phyloP scores from a whole-genome alignment of 345 rosid species.

The Geranium brycei region DNA sequence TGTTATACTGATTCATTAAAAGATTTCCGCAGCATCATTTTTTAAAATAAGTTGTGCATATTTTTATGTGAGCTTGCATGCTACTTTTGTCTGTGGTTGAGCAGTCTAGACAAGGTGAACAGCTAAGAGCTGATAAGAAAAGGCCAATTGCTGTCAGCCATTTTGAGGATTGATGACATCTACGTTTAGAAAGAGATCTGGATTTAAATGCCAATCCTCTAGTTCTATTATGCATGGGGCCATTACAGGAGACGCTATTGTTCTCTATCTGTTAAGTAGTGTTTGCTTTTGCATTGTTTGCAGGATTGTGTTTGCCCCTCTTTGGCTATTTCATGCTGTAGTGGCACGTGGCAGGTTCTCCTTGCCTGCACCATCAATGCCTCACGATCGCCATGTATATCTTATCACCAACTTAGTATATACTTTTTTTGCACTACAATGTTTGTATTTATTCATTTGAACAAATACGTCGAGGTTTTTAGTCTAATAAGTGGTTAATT shows the following conservation, averaged over 20 bases:
- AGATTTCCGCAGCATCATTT: no score
- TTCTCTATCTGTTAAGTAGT: no score
- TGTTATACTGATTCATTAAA: no score
- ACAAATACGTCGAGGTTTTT: neutral
- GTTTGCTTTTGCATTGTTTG: conserved; percentile 4
- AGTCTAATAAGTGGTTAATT: neutral
- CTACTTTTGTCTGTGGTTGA: no score
- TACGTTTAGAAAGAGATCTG: neutral
- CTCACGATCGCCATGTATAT: conserved; percentile 65
- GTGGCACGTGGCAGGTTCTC: conserved; percentile 86
- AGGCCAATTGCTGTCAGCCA: neutral
- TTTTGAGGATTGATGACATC: neutral
- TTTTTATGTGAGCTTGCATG: no score
- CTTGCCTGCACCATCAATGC: conserved; percentile 78
- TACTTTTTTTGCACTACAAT: neutral
- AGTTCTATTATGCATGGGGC: no score
- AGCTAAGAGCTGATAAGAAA: neutral
- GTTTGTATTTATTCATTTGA: neutral
- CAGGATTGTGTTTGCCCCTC: conserved; percentile 67
- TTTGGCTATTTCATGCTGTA: conserved; percentile 76
- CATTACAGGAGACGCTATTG: no score
- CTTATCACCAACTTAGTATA: neutral
- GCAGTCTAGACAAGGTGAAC: no score
- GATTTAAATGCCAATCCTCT: no score
- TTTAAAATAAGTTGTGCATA: no score